phyloP scores from a whole-genome alignment of 495 filamentous ascomycete genomes.

The Xylaria cubensis region DNA sequence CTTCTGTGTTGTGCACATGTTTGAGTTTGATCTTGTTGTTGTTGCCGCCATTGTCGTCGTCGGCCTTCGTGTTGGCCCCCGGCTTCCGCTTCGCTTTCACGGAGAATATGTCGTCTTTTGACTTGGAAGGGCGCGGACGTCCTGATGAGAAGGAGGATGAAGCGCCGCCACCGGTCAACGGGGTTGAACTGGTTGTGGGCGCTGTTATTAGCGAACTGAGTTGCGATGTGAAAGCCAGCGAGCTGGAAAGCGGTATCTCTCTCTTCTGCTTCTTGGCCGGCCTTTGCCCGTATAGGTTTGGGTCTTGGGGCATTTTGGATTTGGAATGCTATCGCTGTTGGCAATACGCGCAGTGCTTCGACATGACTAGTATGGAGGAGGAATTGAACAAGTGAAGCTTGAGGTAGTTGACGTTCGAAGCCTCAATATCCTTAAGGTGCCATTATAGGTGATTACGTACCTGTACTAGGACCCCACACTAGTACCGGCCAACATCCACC shows the following conservation, averaged over 20 bases:
- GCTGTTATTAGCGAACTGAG: slow-evolving; percentile 74
- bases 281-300: slow-evolving; percentile 77
- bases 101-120: slow-evolving; percentile 74
- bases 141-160: slow-evolving; percentile 54
- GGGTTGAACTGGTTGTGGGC: slow-evolving; percentile 39
- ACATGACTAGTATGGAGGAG: background rate
- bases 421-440: background rate
- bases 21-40: slow-evolving; percentile 48
- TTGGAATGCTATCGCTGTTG: background rate
- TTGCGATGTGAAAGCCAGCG: slow-evolving; percentile 79
- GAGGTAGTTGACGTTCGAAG: background rate
- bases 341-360: background rate
- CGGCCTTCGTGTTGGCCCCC: slow-evolving; percentile 14
- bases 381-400: background rate
- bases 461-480: background rate
- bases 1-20: slow-evolving; percentile 51
- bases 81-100: slow-evolving; percentile 71
- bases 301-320: slow-evolving; percentile 60
- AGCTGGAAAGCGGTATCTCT: slow-evolving; percentile 71
- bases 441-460: background rate
- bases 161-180: slow-evolving; percentile 43
- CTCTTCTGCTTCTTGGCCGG: slow-evolving; percentile 65
- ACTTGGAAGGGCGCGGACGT: slow-evolving; percentile 70
- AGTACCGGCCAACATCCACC: no score
- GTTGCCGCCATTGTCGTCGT: slow-evolving; percentile 36